Evolutionary conservation across 805 yeast species (phyloP).

Genomic region (Barnettozyma pratensis): DNA sequence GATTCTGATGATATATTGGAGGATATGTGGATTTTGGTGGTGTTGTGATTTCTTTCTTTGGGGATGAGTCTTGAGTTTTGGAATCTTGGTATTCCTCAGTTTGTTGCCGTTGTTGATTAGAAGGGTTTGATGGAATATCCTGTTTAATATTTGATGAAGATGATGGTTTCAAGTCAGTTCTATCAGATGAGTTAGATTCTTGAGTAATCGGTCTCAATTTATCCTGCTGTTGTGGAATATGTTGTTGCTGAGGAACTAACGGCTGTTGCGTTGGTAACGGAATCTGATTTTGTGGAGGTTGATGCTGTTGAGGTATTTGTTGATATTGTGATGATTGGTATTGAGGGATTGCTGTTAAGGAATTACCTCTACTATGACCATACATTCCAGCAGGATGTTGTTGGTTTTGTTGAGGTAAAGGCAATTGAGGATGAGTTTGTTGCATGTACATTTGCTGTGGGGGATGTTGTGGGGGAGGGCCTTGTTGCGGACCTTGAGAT

Average conservation of each 20-base stretch:
- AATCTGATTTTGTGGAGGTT: neutral
- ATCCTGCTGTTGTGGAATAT: neutral
- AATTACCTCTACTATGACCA: neutral
- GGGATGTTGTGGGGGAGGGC: constrained; percentile 1
- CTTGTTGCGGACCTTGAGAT: neutral
- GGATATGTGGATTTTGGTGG: constrained; percentile 12
- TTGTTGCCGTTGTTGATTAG: neutral
- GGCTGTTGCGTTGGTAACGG: constrained; percentile 5
- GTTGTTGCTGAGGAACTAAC: neutral
- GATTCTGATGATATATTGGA: constrained; percentile 5
- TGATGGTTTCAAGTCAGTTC: constrained; percentile 17
- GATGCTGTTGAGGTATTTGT: constrained; percentile 1
- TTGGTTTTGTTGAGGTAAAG: neutral
- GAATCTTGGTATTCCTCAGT: constrained; percentile 6
- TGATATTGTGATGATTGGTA: constrained; percentile 3
- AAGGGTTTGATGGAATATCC: too few relatives aligned
- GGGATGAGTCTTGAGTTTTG: constrained; percentile 15
- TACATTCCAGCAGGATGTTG: neutral
- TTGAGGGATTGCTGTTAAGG: neutral
- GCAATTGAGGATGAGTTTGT: neutral
- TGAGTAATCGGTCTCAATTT: constrained; percentile 14
- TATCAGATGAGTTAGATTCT: constrained; percentile 17
- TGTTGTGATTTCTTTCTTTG: constrained; percentile 8
- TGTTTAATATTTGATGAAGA: constrained; percentile 2
- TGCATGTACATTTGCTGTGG: constrained; percentile 4